Evolutionary conservation across 768 basidiomycete species (phyloP).

Genomic region (Calvatia gigantea): DNA sequence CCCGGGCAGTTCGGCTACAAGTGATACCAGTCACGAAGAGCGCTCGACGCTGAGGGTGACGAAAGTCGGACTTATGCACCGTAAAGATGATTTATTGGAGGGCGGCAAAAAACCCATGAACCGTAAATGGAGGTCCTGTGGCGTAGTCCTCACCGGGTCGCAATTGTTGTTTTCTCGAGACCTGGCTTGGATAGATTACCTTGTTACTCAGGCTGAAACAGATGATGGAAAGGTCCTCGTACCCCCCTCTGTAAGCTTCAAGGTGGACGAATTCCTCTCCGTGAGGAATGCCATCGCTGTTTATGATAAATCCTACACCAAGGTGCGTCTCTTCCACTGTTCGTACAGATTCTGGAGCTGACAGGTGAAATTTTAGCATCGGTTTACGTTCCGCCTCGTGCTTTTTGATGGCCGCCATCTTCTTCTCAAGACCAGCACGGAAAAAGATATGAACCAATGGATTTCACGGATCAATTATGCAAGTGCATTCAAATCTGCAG

Average conservation of each 20-base stretch:
- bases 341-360: not conserved
- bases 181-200: conserved; percentile 38
- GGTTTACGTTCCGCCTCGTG: conserved; percentile 73
- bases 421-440: conserved; percentile 69
- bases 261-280: conserved; percentile 84
- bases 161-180: conserved; percentile 91
- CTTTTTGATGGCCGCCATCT: conserved; percentile 77
- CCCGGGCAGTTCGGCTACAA: not conserved
- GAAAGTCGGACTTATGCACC: conserved; percentile 75
- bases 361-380: conserved; percentile 39
- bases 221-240: conserved; percentile 29
- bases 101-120: conserved; percentile 72
- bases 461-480: conserved; percentile 92
- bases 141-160: conserved; percentile 82
- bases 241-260: conserved; percentile 44
- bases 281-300: conserved; percentile 78
- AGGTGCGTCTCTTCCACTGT: conserved; percentile 45
- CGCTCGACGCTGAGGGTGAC: conserved; percentile 60
- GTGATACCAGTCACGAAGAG: conserved; percentile 22
- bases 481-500: conserved; percentile 83
- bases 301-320: conserved; percentile 71
- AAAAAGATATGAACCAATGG: conserved; percentile 84
- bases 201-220: conserved; percentile 17
- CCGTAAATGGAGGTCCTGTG: conserved; percentile 88
- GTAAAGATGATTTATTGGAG: conserved; percentile 78